Conservation (phyloP, 352 stramenopile species). For the Phytophthora lateralis region DNA sequence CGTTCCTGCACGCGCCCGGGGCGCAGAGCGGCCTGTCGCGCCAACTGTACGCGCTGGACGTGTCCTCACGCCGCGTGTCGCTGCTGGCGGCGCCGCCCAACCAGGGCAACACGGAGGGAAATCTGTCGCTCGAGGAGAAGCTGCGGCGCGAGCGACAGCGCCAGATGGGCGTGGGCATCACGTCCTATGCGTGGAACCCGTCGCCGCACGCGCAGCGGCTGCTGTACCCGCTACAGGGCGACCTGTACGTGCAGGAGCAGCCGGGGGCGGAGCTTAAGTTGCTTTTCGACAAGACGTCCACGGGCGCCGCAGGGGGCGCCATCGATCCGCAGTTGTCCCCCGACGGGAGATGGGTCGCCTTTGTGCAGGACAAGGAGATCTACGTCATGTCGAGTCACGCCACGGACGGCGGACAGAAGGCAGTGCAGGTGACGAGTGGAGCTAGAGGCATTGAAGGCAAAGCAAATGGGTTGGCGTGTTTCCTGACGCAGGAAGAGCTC, state of each 20-base stretch:
- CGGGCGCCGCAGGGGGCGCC: constrained; percentile 67
- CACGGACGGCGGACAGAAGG: constrained; percentile 35
- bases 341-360: constrained; percentile 93
- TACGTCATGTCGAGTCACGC: constrained; percentile 87
- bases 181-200: constrained; percentile 88
- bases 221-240: constrained; percentile 92
- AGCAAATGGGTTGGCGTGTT: constrained; percentile 96
- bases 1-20: constrained; percentile 86
- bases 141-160: constrained; percentile 90
- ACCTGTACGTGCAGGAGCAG: constrained; percentile 94
- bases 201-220: constrained; percentile 66
- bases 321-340: constrained; percentile 95
- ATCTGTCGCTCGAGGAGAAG: constrained; percentile 91
- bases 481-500: constrained; percentile 97
- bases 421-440: constrained; percentile 77
- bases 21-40: constrained; percentile 81
- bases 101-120: constrained; percentile 84
- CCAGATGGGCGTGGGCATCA: constrained; percentile 93
- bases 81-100: constrained; percentile 74
- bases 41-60: constrained; percentile 86
- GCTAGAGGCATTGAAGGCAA: constrained; percentile 70
- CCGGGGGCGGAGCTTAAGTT: constrained; percentile 69
- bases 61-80: constrained; percentile 53
- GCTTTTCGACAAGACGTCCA: constrained; percentile 89
- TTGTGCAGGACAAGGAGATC: constrained; percentile 94